phyloP scores from a whole-genome alignment of 176 grass and related monocot genomes.

The Musa beccarii region DNA sequence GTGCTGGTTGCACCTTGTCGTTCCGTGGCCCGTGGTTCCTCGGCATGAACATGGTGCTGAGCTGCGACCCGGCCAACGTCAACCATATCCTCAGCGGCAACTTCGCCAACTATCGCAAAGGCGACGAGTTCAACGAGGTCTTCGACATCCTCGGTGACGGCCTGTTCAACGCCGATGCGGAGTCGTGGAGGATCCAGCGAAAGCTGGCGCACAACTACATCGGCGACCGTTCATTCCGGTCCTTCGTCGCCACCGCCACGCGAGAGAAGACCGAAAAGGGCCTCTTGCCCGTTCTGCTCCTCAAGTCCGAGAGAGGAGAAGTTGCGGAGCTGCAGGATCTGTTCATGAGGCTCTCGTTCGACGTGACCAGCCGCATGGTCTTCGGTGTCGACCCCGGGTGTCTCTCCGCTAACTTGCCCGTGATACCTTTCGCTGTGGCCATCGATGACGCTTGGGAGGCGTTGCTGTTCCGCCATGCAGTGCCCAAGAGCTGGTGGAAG shows the following conservation, averaged over 20 bases:
- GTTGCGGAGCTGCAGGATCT: slow-evolving; percentile 43
- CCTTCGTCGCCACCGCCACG: slow-evolving; percentile 31
- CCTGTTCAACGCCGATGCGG: slow-evolving; percentile 41
- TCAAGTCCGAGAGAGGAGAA: slow-evolving; percentile 19
- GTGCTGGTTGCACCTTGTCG: slow-evolving; percentile 22
- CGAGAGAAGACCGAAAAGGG: slow-evolving; percentile 23
- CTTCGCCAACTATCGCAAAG: slow-evolving; percentile 52
- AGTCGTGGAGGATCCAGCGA: slow-evolving; percentile 51
- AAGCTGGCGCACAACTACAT: slow-evolving; percentile 31
- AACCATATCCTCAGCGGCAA: slow-evolving; percentile 45
- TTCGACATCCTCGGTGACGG: slow-evolving; percentile 53
- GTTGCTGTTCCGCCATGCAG: slow-evolving; percentile 40
- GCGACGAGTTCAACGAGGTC: slow-evolving; percentile 45
- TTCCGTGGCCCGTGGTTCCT: slow-evolving; percentile 43
- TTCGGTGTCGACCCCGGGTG: slow-evolving; percentile 40
- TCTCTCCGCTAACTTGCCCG: slow-evolving; percentile 30
- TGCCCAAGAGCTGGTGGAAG: slow-evolving; percentile 42
- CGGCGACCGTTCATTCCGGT: slow-evolving; percentile 32
- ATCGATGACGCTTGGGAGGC: slow-evolving; percentile 49
- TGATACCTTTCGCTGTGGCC: slow-evolving; percentile 33
- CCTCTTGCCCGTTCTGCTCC: slow-evolving; percentile 45
- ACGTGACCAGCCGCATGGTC: slow-evolving; percentile 41
- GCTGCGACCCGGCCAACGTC: slow-evolving; percentile 52
- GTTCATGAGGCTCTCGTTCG: slow-evolving; percentile 48
- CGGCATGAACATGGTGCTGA: slow-evolving; percentile 38